These are phyloP conservation scores for Thuja plicata DNA, from an alignment of 83 land plant species.

Conservation along the genomic window DNA sequence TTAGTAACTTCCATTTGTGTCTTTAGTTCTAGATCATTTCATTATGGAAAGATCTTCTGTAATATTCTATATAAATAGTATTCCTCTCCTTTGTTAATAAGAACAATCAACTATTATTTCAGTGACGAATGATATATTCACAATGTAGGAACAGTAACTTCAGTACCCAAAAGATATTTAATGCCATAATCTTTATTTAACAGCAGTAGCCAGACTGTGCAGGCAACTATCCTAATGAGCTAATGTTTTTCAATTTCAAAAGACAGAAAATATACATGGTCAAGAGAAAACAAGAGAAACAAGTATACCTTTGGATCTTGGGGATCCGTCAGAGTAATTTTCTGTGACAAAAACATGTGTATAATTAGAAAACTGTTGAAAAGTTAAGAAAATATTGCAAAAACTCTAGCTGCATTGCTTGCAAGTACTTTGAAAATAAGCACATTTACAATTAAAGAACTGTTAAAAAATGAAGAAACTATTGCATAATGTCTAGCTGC, in stretches of 20 bases:
- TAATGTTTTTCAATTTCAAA: not conserved
- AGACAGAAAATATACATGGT: not conserved
- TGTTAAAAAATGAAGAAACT: not conserved
- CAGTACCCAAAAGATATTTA: not conserved
- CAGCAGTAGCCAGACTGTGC: not conserved
- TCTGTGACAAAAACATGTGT: conserved; percentile 10
- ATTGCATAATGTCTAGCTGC: not conserved
- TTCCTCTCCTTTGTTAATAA: no score
- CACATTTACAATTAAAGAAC: no score
- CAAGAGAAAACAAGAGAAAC: not conserved
- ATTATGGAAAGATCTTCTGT: no score
- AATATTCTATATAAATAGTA: no score
- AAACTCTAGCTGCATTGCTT: not conserved
- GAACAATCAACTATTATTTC: no score
- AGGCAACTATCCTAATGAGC: not conserved
- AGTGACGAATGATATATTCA: not conserved
- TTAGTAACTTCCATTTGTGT: no score
- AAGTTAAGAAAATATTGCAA: not conserved
- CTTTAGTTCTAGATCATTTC: no score
- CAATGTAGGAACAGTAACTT: not conserved
- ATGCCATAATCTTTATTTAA: not conserved
- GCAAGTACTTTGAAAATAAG: not conserved
- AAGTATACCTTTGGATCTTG: conserved; percentile 23
- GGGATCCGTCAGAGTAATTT: not conserved
- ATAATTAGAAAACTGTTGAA: not conserved